These are phyloP conservation scores for Macrotyloma uniflorum DNA, from an alignment of 306 rosid species.

Conservation along the genomic window DNA sequence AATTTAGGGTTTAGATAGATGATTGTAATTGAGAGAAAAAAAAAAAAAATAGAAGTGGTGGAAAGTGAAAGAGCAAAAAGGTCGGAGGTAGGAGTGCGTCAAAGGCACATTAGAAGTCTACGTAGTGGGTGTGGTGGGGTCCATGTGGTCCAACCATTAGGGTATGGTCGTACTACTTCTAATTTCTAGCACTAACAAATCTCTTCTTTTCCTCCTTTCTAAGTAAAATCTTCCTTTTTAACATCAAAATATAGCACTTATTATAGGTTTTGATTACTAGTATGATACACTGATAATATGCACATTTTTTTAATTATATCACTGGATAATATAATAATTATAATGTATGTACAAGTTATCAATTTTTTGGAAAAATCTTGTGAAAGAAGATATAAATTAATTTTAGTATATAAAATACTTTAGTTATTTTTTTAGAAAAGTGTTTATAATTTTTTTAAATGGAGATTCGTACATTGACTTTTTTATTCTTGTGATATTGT, in stretches of 20 bases:
- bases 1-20: neutral
- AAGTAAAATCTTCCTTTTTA: neutral
- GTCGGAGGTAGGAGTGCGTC: constrained; percentile 18
- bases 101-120: constrained; percentile 24
- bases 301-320: neutral
- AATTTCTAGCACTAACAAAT: neutral
- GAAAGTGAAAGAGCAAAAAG: neutral
- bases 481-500: neutral
- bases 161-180: neutral
- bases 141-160: constrained; percentile 1
- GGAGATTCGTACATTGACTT: neutral
- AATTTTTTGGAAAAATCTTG: no score
- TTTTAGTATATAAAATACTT: no score
- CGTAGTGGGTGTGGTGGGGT: constrained; percentile 24
- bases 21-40: neutral
- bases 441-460: no score
- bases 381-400: no score
- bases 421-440: no score
- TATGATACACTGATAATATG: neutral
- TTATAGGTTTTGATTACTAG: neutral
- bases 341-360: no score
- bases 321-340: no score
- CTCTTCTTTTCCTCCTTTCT: neutral
- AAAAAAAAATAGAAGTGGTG: neutral
- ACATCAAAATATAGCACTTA: no score